These are phyloP conservation scores for Oryza nivara DNA, from an alignment of 176 grass and related monocot genomes.

Conservation along the genomic window DNA sequence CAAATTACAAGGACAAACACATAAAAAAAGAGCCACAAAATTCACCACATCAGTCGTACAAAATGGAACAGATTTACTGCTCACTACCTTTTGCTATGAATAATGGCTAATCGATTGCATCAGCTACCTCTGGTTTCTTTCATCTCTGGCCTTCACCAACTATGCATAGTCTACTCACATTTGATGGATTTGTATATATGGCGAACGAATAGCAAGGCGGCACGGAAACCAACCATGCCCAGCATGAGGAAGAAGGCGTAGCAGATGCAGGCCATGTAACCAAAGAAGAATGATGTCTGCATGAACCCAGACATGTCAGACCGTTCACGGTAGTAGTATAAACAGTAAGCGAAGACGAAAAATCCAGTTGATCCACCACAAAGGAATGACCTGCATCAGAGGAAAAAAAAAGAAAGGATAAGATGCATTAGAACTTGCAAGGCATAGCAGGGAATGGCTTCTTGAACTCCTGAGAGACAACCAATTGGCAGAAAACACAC, in stretches of 20 bases:
- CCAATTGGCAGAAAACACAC: neutral
- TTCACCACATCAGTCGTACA: conserved; percentile 50
- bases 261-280: conserved; percentile 99
- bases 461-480: neutral
- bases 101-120: conserved; percentile 68
- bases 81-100: conserved; percentile 66
- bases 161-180: conserved; percentile 63
- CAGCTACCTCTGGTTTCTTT: conserved; percentile 54
- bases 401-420: neutral
- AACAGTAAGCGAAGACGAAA: conserved; percentile 89
- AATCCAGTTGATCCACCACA: conserved; percentile 93
- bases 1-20: conserved; percentile 42
- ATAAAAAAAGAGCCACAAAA: conserved; percentile 20
- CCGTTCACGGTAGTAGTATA: conserved; percentile 93
- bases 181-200: conserved; percentile 99
- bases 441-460: neutral
- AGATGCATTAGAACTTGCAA: neutral
- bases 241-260: conserved; percentile 98
- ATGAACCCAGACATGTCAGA: conserved; percentile 98
- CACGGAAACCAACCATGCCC: conserved; percentile 89
- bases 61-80: conserved; percentile 62
- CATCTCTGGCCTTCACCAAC: conserved; percentile 37
- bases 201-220: conserved; percentile 85
- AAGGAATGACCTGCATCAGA: conserved; percentile 72
- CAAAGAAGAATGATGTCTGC: conserved; percentile 99